phyloP scores from a whole-genome alignment of 2,329 filamentous ascomycete genomes.

The Aspergillus luchuensis region DNA sequence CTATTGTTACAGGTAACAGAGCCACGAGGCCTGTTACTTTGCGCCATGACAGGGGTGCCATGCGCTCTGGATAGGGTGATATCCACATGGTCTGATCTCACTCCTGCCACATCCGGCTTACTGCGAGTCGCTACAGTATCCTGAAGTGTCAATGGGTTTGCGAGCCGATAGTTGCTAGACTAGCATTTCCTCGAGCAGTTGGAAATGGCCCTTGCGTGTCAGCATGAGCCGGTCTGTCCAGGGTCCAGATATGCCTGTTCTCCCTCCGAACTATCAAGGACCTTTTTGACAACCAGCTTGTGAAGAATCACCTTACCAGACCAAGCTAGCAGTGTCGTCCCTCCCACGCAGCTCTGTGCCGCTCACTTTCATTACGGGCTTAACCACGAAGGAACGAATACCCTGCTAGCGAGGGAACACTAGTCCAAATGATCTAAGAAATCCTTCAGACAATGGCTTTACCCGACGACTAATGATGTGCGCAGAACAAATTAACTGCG shows the following conservation, averaged over 20 bases:
- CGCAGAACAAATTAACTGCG: conserved; percentile 1
- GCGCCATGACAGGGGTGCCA: conserved; percentile 11
- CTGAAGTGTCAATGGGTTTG: neutral
- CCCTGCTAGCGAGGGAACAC: neutral
- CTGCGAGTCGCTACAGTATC: neutral
- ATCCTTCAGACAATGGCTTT: neutral
- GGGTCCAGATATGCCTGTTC: neutral
- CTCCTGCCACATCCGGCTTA: neutral
- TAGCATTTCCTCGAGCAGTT: neutral
- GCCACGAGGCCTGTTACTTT: conserved; percentile 3
- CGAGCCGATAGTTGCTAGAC: neutral
- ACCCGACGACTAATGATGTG: neutral
- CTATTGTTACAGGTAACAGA: neutral
- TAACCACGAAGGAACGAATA: neutral
- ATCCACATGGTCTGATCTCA: conserved; percentile 15
- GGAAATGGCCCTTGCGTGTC: neutral
- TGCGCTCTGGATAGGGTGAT: conserved; percentile 7
- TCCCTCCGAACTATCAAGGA: neutral
- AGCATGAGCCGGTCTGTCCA: neutral
- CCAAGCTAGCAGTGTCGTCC: neutral
- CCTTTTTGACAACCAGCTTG: neutral
- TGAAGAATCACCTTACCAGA: neutral
- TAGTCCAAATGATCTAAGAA: neutral
- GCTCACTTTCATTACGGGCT: neutral
- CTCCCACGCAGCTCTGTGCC: neutral